These are phyloP conservation scores for Botrytis elliptica DNA, from an alignment of 2,329 filamentous ascomycete genomes.

Conservation along the genomic window DNA sequence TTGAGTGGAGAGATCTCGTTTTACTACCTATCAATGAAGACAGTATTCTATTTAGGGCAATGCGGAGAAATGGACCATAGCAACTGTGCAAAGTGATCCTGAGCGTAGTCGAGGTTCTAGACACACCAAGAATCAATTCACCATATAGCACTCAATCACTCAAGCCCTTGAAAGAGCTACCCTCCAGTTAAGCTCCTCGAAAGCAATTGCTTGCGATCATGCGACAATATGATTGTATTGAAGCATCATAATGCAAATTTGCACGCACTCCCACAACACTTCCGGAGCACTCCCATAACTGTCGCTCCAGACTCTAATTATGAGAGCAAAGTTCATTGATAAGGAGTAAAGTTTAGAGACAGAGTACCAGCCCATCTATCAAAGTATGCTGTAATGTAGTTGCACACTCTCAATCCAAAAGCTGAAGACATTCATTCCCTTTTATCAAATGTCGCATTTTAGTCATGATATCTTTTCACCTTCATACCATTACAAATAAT, in stretches of 20 bases:
- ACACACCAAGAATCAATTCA: too few relatives aligned
- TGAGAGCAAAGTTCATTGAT: background rate
- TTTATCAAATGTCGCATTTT: background rate
- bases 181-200: background rate
- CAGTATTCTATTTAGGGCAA: too few relatives aligned
- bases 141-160: too few relatives aligned
- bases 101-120: too few relatives aligned
- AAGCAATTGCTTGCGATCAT: background rate
- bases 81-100: too few relatives aligned
- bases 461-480: background rate
- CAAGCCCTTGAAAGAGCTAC: too few relatives aligned
- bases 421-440: background rate
- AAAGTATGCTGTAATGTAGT: background rate
- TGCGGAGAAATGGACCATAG: too few relatives aligned
- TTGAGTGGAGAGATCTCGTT: background rate
- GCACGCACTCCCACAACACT: background rate
- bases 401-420: background rate
- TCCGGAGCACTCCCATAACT: background rate
- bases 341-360: background rate
- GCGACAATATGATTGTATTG: background rate
- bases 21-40: background rate
- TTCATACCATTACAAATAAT: background rate
- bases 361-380: background rate
- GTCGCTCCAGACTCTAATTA: background rate
- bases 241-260: background rate